Evolutionary conservation across 2,329 filamentous ascomycete species (phyloP), one percentile per base, ranked within the genome.

Genomic region (Drechmeria coniospora): DNA sequence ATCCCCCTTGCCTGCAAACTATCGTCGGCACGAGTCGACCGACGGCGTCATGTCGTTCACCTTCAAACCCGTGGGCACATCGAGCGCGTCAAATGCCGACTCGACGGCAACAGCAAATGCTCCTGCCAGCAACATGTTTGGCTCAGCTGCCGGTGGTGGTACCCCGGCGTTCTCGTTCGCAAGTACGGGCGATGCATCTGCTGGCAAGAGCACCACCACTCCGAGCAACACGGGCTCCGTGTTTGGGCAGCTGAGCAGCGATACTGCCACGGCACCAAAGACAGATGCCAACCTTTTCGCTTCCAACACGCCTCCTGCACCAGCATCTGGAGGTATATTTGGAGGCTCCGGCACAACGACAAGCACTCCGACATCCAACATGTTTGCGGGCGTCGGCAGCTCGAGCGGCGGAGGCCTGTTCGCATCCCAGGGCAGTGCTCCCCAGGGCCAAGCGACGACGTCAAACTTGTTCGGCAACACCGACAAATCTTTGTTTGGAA

Each of bases 101-200:
- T 34, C 47, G 6, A 48, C 47, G 8, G 48, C 43, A 14, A 46
- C 53, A 41, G 53, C 57, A 31, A 55, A 53, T 13, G 52, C 61
- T 26, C 40, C 51, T 5, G 51, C n/a, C n/a, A n/a, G 52, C 10
- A 41, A 47, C 13, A 38, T 63, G 7, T 65, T 66, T 39, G 58
- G 57, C 24, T 35, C 36, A 31, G 43, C 39, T 18, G 29, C 36
- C 8, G 26, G 43, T 21, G 36, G 38, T 18, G 42, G 45, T 22
- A 36, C 50, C 15, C 39, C 57, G 15, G 33, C 37, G 7, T 63
- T 65, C 41, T 53, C 54, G 8, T 67, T 67, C 34, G 53, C 53
- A 20, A 41, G 36, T 13, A 17, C 41, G 15, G 42, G 40, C 22
- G 36, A 36, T 19, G 33, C 40, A 19, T 32, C 41, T n/a, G 34